A percentile compares a stretch with the other conserved stretches of the same genome.
Evolutionary conservation across 352 stramenopile genomes (phyloP).

Genomic region (Pythium scleroteichum): DNA sequence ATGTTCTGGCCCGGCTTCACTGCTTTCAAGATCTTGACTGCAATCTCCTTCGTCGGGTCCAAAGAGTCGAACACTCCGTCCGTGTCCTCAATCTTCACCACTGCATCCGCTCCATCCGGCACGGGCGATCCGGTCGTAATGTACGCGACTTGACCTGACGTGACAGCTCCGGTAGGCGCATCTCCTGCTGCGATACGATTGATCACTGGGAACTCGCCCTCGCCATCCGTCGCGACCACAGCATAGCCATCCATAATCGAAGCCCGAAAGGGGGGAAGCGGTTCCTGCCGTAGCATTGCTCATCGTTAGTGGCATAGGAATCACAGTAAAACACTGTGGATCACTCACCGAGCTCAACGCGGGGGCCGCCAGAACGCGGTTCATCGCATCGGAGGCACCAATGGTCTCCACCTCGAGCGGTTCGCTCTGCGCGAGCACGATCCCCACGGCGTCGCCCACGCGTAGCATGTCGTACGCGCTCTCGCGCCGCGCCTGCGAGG

Average conservation of each 20-base stretch:
- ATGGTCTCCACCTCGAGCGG: conserved; percentile 42
- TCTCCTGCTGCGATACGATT: conserved; percentile 72
- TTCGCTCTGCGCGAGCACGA: conserved; percentile 48
- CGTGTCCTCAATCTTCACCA: conserved; percentile 95
- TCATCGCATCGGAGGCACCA: conserved; percentile 37
- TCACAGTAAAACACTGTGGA: background rate
- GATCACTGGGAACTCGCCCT: conserved; percentile 70
- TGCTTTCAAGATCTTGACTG: conserved; percentile 64
- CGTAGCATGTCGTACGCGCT: conserved; percentile 78
- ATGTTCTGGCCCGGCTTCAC: conserved; percentile 74
- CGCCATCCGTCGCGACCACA: conserved; percentile 83
- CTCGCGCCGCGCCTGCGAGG: conserved; percentile 46
- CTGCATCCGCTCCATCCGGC: conserved; percentile 88
- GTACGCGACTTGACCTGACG: conserved; percentile 75
- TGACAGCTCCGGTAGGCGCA: conserved; percentile 40
- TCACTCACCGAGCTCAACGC: conserved; percentile 42
- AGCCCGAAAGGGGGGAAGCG: conserved; percentile 94
- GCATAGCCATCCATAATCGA: conserved; percentile 99
- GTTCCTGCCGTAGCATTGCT: conserved; percentile 41
- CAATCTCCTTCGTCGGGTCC: conserved; percentile 34
- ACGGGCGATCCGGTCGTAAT: conserved; percentile 95
- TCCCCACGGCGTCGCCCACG: conserved; percentile 52
- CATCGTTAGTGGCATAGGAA: background rate
- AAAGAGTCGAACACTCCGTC: conserved; percentile 43
- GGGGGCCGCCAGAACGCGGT: conserved; percentile 57